These are phyloP conservation scores for Backusella morwellensis DNA, from an alignment of 192 early-diverging fungal genomes.

Conservation along the genomic window DNA sequence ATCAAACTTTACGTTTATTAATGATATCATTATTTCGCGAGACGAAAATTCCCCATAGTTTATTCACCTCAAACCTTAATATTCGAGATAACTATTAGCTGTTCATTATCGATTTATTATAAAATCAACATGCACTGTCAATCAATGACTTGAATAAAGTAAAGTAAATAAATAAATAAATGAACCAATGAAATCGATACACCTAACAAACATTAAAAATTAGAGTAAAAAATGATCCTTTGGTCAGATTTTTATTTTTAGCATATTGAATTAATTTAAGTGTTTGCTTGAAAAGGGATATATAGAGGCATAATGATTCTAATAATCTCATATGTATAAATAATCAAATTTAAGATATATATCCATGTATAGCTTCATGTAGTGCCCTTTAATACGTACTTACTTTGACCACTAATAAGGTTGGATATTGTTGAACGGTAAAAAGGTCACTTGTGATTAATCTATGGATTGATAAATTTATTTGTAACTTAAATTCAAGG, in stretches of 20 bases:
- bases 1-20: too few species aligned
- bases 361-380: background rate
- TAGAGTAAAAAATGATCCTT: background rate
- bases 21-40: too few species aligned
- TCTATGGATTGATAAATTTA: background rate
- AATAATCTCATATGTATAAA: background rate
- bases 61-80: too few species aligned
- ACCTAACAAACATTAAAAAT: background rate
- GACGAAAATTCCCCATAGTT: too few species aligned
- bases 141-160: background rate
- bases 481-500: background rate
- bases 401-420: background rate
- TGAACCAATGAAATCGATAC: background rate
- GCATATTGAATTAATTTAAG: background rate
- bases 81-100: too few species aligned
- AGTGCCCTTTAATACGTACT: background rate
- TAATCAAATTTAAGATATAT: background rate
- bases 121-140: too few species aligned
- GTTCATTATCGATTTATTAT: background rate
- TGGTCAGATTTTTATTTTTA: background rate
- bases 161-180: background rate
- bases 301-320: background rate
- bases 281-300: background rate
- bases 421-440: too few species aligned
- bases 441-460: background rate